A percentile compares a stretch with the other conserved stretches of the same genome.
phyloP scores from a whole-genome alignment of 2,329 filamentous ascomycete genomes.

The Diaporthe sp. region DNA sequence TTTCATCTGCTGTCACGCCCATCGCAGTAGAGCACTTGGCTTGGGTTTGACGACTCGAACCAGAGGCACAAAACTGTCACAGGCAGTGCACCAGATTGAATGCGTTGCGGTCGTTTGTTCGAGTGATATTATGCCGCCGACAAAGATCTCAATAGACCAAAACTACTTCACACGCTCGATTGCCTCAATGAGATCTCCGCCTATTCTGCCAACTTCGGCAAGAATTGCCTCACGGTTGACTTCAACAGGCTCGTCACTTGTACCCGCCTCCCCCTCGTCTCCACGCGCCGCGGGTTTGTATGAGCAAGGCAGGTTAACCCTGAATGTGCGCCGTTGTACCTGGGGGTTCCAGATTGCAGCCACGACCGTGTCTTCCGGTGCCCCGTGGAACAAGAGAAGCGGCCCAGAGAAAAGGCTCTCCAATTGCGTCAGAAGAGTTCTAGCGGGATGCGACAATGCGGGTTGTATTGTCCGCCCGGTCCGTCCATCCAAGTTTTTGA shows the following conservation, averaged over 20 bases:
- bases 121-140: background rate
- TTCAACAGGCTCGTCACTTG: conserved; percentile 64
- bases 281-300: conserved; percentile 63
- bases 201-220: conserved; percentile 79
- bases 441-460: conserved; percentile 71
- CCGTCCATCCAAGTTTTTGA: conserved; percentile 83
- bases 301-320: conserved; percentile 78
- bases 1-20: background rate
- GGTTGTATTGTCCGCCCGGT: conserved; percentile 59
- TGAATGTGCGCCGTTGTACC: conserved; percentile 72
- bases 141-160: background rate
- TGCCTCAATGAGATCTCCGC: conserved; percentile 75
- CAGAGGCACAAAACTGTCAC: too few relatives aligned
- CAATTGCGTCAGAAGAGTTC: conserved; percentile 77
- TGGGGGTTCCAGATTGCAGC: conserved; percentile 72
- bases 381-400: conserved; percentile 85
- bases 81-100: background rate
- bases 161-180: conserved; percentile 65
- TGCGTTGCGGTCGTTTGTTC: background rate
- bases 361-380: conserved; percentile 66
- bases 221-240: conserved; percentile 78
- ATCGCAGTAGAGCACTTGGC: background rate
- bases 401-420: conserved; percentile 75
- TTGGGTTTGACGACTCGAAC: too few relatives aligned
- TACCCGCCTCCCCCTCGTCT: conserved; percentile 51